These are phyloP conservation scores for Capsicum chinense DNA, from an alignment of 257 asterid genomes.

Conservation along the genomic window DNA sequence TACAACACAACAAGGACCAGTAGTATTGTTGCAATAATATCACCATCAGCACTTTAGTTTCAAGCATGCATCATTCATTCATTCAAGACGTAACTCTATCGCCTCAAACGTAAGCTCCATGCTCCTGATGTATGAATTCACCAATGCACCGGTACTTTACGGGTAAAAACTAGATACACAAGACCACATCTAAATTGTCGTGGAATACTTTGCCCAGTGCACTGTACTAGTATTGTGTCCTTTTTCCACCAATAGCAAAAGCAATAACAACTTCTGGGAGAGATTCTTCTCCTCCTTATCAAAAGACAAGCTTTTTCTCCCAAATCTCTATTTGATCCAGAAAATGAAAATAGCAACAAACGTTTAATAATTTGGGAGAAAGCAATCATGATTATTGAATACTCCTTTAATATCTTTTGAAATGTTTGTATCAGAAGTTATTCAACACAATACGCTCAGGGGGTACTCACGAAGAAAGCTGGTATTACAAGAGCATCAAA, in stretches of 20 bases:
- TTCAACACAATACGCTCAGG: neutral
- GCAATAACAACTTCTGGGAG: slow-evolving; percentile 21
- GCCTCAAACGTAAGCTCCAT: slow-evolving; percentile 18
- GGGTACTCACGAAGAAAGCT: neutral
- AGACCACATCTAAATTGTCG: neutral
- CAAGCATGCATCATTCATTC: neutral
- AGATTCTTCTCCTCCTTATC: neutral
- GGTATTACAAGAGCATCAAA: slow-evolving; percentile 15
- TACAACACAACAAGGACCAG: neutral
- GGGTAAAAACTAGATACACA: slow-evolving; percentile 18
- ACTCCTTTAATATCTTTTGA: slow-evolving; percentile 20
- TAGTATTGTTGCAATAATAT: neutral
- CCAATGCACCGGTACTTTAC: slow-evolving; percentile 7
- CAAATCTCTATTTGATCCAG: neutral
- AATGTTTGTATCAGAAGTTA: slow-evolving; percentile 18
- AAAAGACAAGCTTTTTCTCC: slow-evolving; percentile 15
- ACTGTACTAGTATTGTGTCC: neutral
- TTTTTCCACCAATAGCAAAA: slow-evolving; percentile 1
- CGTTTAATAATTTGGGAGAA: neutral
- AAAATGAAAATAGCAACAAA: slow-evolving; percentile 17
- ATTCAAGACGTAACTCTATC: slow-evolving; percentile 18
- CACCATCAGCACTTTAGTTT: neutral
- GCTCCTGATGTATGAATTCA: neutral
- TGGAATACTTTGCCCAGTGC: neutral
- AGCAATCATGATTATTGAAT: neutral